Base-by-base conservation (phyloP, 768 basidiomycete species). In the Stropharia rugosoannulata region DNA sequence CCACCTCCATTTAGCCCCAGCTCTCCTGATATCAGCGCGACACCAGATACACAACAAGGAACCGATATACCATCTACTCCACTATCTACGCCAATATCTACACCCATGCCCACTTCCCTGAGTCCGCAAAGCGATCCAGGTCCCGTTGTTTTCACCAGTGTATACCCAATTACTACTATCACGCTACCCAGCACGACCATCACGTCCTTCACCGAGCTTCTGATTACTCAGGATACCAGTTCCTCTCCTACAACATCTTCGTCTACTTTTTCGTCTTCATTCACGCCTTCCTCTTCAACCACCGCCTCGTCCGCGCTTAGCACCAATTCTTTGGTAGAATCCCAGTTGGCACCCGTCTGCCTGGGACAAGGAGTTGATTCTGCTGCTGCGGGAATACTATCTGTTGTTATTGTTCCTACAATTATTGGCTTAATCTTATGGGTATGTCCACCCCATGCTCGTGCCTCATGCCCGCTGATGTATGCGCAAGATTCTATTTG, bases 301-400 rank as follows among this genome's bases (percentile, higher is more conserved):
- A 62, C 66, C 7, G 62, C 60, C 38, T 63, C 67, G 27, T 66
- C 65, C 29, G 60, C 62, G 15, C 59, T 68, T 54, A 68, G 66
- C 29, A 61, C 69, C n/a, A 49, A 63, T 22, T 59, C 53, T 7
- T 36, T 64, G 37, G 52, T 63, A 54, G 62, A 58, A 29, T 49
- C 66, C n/a, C 51, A 66, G 36, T 58, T 69, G 38, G 62, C 64
- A 35, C 61, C 77, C 13, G 71, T 87, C 2, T 91, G 89, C 66
- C 75, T 85, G 50, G 89, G 89, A 36, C 61, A 80, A 25, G 86
- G 86, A 3, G 57, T 89, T 27, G 89, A 91, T 68, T 75, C 82
- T 25, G 78, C 81, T 13, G 78, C 84, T 7, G 73, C 80, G 57
- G 89, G 89, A 11, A 64, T 90, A 5, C 63, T 91, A 13, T 76